phyloP scores from a whole-genome alignment of 768 basidiomycete species.

The Lentinula raphanica region DNA sequence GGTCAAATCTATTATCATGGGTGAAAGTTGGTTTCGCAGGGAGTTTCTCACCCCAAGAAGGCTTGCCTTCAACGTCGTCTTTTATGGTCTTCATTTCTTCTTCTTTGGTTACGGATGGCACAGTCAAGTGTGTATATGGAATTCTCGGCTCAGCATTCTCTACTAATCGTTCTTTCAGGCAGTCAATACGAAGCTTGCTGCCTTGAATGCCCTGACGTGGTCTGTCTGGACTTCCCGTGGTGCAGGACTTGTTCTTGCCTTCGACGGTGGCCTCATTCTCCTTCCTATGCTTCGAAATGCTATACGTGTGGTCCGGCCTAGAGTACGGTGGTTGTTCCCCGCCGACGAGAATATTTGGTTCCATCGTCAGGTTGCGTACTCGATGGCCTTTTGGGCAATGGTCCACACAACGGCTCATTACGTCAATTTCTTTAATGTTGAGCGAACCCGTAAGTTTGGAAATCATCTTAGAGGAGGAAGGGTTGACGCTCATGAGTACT shows the following conservation, averaged over 20 bases:
- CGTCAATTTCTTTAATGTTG: constrained; percentile 90
- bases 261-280: constrained; percentile 81
- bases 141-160: not conserved
- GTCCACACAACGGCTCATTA: constrained; percentile 93
- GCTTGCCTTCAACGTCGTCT: constrained; percentile 70
- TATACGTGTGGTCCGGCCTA: constrained; percentile 78
- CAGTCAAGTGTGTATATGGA: constrained; percentile 51
- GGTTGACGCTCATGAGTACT: constrained; percentile 2
- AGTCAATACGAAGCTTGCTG: constrained; percentile 58
- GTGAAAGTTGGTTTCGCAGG: constrained; percentile 65
- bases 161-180: constrained; percentile 31
- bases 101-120: constrained; percentile 88
- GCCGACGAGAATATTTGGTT: constrained; percentile 96
- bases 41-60: constrained; percentile 63
- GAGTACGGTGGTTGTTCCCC: constrained; percentile 77
- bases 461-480: not conserved
- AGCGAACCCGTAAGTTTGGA: constrained; percentile 64
- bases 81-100: constrained; percentile 71
- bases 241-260: constrained; percentile 85
- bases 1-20: constrained; percentile 37
- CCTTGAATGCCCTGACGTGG: constrained; percentile 72
- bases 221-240: constrained; percentile 91
- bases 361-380: constrained; percentile 92
- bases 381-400: constrained; percentile 89
- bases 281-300: constrained; percentile 88